These are phyloP conservation scores for Teratosphaeria viscida DNA, from an alignment of 2,329 filamentous ascomycete species.

Conservation along the genomic window DNA sequence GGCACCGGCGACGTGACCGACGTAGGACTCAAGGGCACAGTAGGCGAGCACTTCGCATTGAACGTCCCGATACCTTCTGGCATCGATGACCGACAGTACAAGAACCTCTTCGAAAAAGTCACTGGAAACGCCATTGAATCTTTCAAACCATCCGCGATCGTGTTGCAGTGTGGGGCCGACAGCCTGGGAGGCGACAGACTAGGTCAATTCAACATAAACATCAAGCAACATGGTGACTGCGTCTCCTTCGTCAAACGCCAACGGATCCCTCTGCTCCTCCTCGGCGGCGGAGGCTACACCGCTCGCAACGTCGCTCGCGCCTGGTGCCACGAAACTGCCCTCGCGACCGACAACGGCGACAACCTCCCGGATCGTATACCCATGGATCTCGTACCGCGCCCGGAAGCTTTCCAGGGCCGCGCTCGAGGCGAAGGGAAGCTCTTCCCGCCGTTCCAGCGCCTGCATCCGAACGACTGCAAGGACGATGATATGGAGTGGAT, in stretches of 20 bases:
- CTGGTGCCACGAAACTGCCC: conserved; percentile 93
- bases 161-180: conserved; percentile 91
- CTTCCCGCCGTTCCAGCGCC: conserved; percentile 69
- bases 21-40: conserved; percentile 62
- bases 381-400: conserved; percentile 63
- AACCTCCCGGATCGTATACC: conserved; percentile 66
- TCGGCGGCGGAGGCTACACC: conserved; percentile 93
- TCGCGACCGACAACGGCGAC: conserved; percentile 66
- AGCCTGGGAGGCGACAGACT: conserved; percentile 86
- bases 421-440: conserved; percentile 61
- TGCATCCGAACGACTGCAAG: conserved; percentile 57
- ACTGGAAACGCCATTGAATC: conserved; percentile 67
- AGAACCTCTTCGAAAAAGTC: conserved; percentile 70
- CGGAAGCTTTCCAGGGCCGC: conserved; percentile 70
- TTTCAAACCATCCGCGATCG: conserved; percentile 84
- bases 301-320: conserved; percentile 91
- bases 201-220: conserved; percentile 92
- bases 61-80: conserved; percentile 60
- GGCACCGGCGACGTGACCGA: conserved; percentile 58
- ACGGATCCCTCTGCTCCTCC: conserved; percentile 71
- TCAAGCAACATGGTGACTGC: conserved; percentile 85
- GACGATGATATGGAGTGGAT: conserved; percentile 69
- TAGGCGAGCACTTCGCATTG: conserved; percentile 58
- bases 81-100: conserved; percentile 67
- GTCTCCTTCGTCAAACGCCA: conserved; percentile 79